A percentile compares a stretch with the other conserved stretches of the same genome.
phyloP scores from a whole-genome alignment of 2,329 filamentous ascomycete species.

The Dactylellina drechsleri region DNA sequence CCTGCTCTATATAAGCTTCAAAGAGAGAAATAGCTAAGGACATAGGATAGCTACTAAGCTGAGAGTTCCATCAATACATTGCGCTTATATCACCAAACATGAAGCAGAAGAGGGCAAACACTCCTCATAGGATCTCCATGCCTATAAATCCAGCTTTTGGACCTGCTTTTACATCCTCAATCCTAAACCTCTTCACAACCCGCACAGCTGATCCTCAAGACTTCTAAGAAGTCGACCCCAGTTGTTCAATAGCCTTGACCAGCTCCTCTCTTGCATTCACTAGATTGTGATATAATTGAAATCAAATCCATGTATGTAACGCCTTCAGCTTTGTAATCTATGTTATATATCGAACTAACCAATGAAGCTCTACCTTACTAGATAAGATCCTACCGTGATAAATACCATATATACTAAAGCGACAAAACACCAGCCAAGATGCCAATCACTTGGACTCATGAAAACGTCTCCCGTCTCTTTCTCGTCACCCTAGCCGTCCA shows the following conservation, averaged over 20 bases:
- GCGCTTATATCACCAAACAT: background rate
- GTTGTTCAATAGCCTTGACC: constrained; percentile 1
- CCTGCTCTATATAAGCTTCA: no score
- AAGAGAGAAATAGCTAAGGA: no score
- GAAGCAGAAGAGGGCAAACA: constrained; percentile 28
- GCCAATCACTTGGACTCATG: constrained; percentile 54
- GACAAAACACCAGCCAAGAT: constrained; percentile 12
- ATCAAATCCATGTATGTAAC: no score
- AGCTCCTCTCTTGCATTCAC: background rate
- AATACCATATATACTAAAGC: background rate
- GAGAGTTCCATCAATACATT: background rate
- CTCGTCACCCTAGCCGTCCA: constrained; percentile 52
- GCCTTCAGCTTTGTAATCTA: no score
- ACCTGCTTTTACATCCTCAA: constrained; percentile 13
- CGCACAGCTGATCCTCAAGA: constrained; percentile 28
- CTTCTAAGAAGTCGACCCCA: constrained; percentile 21
- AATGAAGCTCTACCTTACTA: background rate
- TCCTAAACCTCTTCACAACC: constrained; percentile 22
- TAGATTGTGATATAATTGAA: background rate
- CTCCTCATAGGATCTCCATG: constrained; percentile 14
- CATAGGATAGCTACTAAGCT: no score
- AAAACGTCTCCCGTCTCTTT: constrained; percentile 54
- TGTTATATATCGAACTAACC: no score
- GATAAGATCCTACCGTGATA: background rate
- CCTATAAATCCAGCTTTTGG: constrained; percentile 46